These are phyloP conservation scores for Rhazya stricta DNA, from an alignment of 257 asterid genomes.

Conservation along the genomic window DNA sequence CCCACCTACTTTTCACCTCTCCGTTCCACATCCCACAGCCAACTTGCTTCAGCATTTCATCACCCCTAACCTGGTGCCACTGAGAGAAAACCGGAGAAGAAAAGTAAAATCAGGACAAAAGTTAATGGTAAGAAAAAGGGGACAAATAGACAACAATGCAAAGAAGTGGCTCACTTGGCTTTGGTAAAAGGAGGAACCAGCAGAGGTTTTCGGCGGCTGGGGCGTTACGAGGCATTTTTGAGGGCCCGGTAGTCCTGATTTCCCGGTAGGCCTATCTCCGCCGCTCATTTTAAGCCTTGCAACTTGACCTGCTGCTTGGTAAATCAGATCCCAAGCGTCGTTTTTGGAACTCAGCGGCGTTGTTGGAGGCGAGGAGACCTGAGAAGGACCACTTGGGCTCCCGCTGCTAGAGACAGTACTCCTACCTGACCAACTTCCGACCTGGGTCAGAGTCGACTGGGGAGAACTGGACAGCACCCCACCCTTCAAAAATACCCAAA, in stretches of 20 bases:
- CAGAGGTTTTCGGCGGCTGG: conserved; percentile 10
- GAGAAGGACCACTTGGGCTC: conserved; percentile 46
- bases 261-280: conserved; percentile 20
- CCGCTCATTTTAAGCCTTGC: conserved; percentile 40
- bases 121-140: background rate
- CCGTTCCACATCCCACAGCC: conserved; percentile 33
- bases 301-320: conserved; percentile 51
- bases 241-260: conserved; percentile 19
- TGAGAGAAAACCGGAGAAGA: background rate
- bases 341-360: conserved; percentile 25
- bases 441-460: conserved; percentile 43
- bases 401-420: conserved; percentile 40
- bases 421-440: conserved; percentile 36
- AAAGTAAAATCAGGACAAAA: background rate
- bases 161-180: conserved; percentile 27
- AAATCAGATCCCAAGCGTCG: conserved; percentile 47
- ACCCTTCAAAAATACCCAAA: conserved; percentile 27
- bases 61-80: conserved; percentile 16
- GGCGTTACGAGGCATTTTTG: conserved; percentile 17
- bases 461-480: conserved; percentile 56
- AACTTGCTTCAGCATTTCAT: conserved; percentile 31
- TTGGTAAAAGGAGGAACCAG: conserved; percentile 18
- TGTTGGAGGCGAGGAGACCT: conserved; percentile 41
- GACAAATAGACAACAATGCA: background rate
- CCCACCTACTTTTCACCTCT: conserved; percentile 17